Conservation (phyloP, 2,329 filamentous ascomycete genomes). For the Chrysoporthe austroafricana region DNA sequence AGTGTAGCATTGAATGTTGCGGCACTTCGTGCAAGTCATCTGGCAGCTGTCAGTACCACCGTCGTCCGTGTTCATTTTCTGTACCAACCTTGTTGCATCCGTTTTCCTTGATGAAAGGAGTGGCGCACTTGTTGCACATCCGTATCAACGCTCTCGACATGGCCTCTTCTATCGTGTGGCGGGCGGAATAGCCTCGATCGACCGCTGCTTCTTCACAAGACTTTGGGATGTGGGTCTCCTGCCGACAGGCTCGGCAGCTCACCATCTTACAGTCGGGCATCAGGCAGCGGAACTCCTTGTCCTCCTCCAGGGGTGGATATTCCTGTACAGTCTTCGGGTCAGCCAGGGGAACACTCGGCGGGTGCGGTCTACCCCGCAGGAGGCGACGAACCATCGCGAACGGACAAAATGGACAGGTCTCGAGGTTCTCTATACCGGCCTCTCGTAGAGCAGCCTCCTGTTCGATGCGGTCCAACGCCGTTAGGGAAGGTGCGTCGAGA, state of each 20-base stretch:
- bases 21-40: conserved; percentile 70
- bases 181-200: conserved; percentile 62
- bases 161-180: conserved; percentile 77
- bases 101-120: conserved; percentile 76
- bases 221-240: conserved; percentile 71
- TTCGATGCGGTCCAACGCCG: conserved; percentile 71
- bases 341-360: not conserved
- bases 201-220: conserved; percentile 69
- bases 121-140: conserved; percentile 68
- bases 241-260: conserved; percentile 71
- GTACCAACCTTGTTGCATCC: conserved; percentile 52
- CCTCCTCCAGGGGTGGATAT: conserved; percentile 65
- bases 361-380: not conserved
- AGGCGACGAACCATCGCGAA: conserved; percentile 61
- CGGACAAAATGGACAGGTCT: conserved; percentile 79
- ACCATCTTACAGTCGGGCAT: conserved; percentile 65
- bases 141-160: conserved; percentile 81
- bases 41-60: conserved; percentile 64
- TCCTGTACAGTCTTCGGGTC: conserved; percentile 43
- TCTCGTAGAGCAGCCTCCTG: conserved; percentile 70
- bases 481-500: conserved; percentile 59
- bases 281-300: conserved; percentile 75
- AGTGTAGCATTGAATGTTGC: conserved; percentile 67
- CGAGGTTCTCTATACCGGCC: conserved; percentile 73
- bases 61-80: not conserved